Base-by-base conservation (phyloP, 805 yeast genomes). In the Lipomyces spencermartinsiae region DNA sequence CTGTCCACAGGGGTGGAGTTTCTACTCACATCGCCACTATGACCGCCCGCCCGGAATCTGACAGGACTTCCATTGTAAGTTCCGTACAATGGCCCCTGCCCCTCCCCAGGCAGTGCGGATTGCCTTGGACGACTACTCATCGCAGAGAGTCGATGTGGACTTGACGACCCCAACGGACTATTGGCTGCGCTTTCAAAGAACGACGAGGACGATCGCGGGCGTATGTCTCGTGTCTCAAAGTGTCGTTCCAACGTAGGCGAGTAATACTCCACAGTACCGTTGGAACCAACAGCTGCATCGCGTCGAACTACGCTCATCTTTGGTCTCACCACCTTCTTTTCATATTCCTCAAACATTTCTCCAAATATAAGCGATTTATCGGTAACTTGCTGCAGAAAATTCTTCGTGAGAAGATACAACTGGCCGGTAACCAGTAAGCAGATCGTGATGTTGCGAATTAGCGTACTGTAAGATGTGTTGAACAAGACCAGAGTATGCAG, bases 301-400 rank as follows among this genome's bases (percentile, higher is more conserved):
- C 87, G 85, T 59, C 82, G 81, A 59, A 80, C 76, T 10, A 82
- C 82, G 8, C 86, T 81, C 1, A 85, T 78, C 61, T 83, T 83
- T 2, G 92, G 93, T 46, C 83, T 83, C 19, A 89, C 89, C 69
- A 82, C 85, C 75, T 90, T 90, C 37, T 82, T 77, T 71, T 88
- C 84, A 73, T 87, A 87, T 73, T 91, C 95, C 49, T 83, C 83
- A 67, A 87, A 80, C 69, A 86, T 84, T 74, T 89, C 92, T 67
- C 84, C 85, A 66, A 83, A 83, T 4, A 90, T 75, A 8, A 89
- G 80, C 63, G 85, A 86, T 70, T 87, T 88, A 77, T 90, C 93
- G 56, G 83, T 79, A 19, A 87, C 65, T 62, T 85, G 79, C 1
- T 78, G 80, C 46, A 84, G 78, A 73, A 85, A 90, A 55, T 81